Conservation (phyloP, 805 yeast genomes). For the Metschnikowia baotianmanensis region DNA sequence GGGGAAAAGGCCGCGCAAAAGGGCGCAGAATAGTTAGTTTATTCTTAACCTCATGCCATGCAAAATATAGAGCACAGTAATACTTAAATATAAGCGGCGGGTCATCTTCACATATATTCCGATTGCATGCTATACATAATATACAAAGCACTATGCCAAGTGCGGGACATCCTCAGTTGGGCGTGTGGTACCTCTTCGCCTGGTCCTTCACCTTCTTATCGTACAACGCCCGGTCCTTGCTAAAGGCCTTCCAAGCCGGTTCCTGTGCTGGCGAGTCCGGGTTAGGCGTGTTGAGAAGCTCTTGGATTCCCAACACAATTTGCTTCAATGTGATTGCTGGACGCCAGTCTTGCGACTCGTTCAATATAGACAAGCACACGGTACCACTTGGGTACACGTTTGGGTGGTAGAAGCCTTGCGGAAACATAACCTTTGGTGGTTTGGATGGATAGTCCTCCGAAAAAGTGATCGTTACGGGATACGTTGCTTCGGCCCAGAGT, state of each 20-base stretch:
- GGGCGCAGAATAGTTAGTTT: not conserved
- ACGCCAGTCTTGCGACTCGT: constrained; percentile 97
- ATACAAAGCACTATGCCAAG: constrained; percentile 3
- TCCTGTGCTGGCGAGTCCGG: constrained; percentile 97
- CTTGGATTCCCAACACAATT: constrained; percentile 88
- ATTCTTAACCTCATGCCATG: not conserved
- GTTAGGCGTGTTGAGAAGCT: constrained; percentile 83
- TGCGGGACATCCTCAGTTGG: constrained; percentile 7
- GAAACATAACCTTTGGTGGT: constrained; percentile 92
- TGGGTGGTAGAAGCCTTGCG: constrained; percentile 91
- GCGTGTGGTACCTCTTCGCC: constrained; percentile 48
- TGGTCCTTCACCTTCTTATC: constrained; percentile 79
- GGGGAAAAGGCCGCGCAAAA: not conserved
- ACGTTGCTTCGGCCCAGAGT: constrained; percentile 86
- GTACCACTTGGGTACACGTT: constrained; percentile 98
- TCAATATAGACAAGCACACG: constrained; percentile 85
- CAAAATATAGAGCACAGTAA: too few species aligned
- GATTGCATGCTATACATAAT: constrained; percentile 10
- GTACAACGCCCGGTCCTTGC: constrained; percentile 64
- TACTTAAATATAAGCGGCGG: too few species aligned
- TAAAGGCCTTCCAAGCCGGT: constrained; percentile 89
- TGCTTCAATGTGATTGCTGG: constrained; percentile 93
- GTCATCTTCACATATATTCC: not conserved
- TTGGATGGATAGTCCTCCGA: constrained; percentile 94
- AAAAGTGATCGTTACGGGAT: constrained; percentile 76